These are phyloP conservation scores for Avena eriantha DNA, from an alignment of 176 grass and related monocot genomes.

Conservation along the genomic window DNA sequence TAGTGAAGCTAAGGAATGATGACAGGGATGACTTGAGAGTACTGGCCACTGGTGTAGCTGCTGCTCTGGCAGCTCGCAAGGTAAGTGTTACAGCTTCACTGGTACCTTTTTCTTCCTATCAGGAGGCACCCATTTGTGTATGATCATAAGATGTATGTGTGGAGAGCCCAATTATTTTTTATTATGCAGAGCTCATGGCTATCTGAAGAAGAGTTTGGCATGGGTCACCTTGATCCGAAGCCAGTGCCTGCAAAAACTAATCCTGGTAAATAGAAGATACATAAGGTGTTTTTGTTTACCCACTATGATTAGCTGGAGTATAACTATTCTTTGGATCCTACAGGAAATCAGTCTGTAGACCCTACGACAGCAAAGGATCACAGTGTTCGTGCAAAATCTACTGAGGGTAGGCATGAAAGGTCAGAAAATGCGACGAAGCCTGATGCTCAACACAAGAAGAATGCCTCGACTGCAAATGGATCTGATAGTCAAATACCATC, in stretches of 20 bases:
- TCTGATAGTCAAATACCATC: conserved; percentile 53
- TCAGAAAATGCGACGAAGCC: conserved; percentile 65
- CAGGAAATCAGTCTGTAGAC: conserved; percentile 74
- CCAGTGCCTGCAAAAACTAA: conserved; percentile 64
- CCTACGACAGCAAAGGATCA: conserved; percentile 63
- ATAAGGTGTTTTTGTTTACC: background rate
- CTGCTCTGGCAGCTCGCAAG: conserved; percentile 93
- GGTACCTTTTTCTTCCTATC: background rate
- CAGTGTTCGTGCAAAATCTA: conserved; percentile 59
- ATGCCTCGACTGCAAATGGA: conserved; percentile 57
- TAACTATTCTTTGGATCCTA: conserved; percentile 44
- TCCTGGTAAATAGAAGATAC: conserved; percentile 59
- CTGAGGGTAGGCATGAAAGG: conserved; percentile 74
- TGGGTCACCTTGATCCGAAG: conserved; percentile 89
- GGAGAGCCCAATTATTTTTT: conserved; percentile 38
- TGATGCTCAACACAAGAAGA: conserved; percentile 68
- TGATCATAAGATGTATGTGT: conserved; percentile 11
- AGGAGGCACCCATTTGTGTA: conserved; percentile 30
- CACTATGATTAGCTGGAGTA: conserved; percentile 16
- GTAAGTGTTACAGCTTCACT: conserved; percentile 49
- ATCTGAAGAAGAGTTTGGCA: conserved; percentile 97
- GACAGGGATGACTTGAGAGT: conserved; percentile 98
- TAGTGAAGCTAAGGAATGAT: conserved; percentile 90
- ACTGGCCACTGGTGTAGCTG: conserved; percentile 94
- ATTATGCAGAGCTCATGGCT: conserved; percentile 90